A percentile compares a stretch with the other conserved stretches of the same genome.
Evolutionary conservation across 106 monocot species (phyloP).

Genomic region (Posidonia australis): DNA sequence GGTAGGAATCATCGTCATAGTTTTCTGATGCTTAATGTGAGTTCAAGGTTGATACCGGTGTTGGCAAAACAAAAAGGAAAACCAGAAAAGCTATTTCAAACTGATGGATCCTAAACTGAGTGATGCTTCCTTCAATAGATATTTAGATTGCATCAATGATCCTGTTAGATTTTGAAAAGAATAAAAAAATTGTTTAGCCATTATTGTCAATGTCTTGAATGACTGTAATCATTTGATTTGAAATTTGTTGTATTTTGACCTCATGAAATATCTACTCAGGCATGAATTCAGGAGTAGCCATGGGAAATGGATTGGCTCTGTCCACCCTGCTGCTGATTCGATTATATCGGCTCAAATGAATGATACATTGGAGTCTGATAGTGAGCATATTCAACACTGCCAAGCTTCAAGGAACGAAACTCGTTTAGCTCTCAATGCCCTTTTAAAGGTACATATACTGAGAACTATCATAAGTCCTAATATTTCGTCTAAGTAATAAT

Average conservation of each 20-base stretch:
- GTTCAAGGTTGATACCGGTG: too few relatives aligned
- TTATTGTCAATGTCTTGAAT: too few relatives aligned
- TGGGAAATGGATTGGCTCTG: slow-evolving; percentile 59
- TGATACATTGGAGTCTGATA: slow-evolving; percentile 12
- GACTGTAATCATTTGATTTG: not conserved
- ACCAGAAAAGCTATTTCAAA: too few relatives aligned
- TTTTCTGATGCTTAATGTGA: too few relatives aligned
- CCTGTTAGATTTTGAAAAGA: too few relatives aligned
- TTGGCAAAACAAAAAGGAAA: too few relatives aligned
- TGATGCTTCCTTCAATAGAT: too few relatives aligned
- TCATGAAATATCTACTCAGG: slow-evolving; percentile 20
- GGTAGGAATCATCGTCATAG: too few relatives aligned
- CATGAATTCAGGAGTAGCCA: slow-evolving; percentile 64
- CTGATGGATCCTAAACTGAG: too few relatives aligned
- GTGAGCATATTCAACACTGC: slow-evolving; percentile 23
- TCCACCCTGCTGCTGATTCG: slow-evolving; percentile 34
- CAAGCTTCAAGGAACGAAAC: slow-evolving; percentile 54
- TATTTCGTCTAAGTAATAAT: not conserved
- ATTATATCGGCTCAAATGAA: slow-evolving; percentile 21
- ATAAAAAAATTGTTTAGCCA: too few relatives aligned
- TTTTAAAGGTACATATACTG: slow-evolving; percentile 43
- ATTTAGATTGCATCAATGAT: too few relatives aligned
- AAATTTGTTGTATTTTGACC: slow-evolving; percentile 1
- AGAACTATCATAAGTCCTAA: not conserved
- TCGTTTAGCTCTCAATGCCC: slow-evolving; percentile 57